These are phyloP conservation scores for Saccharomyces hybrid DNA, from an alignment of 1,139 yeast species.

Conservation along the genomic window DNA sequence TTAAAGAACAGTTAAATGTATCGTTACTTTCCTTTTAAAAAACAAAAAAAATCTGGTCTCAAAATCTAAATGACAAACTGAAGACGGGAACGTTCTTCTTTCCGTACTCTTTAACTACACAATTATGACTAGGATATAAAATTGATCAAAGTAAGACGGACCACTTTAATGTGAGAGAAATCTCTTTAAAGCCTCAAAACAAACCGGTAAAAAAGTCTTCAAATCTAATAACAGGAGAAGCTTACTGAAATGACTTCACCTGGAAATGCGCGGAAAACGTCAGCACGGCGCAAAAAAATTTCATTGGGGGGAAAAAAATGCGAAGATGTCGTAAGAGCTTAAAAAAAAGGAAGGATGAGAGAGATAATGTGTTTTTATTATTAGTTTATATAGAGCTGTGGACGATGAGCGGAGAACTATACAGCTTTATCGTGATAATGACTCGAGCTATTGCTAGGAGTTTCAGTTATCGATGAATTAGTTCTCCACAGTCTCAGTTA, in stretches of 20 bases:
- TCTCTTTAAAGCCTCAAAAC: no score
- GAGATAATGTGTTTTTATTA: not conserved
- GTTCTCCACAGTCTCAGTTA: slow-evolving; percentile 19
- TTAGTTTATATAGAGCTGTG: not conserved
- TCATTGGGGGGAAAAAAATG: not conserved
- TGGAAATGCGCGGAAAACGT: not conserved
- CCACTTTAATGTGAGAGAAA: no score
- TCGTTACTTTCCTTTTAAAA: no score
- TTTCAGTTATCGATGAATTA: slow-evolving; percentile 1
- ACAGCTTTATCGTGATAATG: not conserved
- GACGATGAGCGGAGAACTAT: not conserved
- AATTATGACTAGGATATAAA: not conserved
- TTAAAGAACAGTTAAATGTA: no score
- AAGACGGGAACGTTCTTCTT: not conserved
- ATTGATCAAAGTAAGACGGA: no score
- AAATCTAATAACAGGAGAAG: not conserved
- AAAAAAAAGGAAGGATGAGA: no score
- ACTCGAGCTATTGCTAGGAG: not conserved
- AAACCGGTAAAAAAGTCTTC: no score
- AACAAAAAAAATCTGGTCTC: not conserved
- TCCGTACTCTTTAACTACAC: not conserved
- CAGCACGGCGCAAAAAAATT: not conserved
- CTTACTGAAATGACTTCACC: not conserved
- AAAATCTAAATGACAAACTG: not conserved
- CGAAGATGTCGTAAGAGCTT: not conserved